These are phyloP conservation scores for Wickerhamiella domercqiae DNA, from an alignment of 805 yeast species.

Conservation along the genomic window DNA sequence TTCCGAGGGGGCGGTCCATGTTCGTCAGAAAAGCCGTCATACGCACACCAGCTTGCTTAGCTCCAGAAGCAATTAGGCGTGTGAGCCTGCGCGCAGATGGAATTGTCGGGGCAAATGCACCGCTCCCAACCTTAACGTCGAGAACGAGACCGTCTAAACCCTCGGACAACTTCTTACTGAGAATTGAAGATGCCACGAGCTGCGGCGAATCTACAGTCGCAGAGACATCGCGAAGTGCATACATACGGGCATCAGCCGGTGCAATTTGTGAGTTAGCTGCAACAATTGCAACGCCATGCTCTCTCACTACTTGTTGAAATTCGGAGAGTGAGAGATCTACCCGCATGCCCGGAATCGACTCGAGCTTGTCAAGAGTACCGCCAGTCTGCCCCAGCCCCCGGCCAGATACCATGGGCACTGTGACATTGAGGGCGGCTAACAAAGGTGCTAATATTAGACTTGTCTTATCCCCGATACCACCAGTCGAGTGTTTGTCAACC, in stretches of 20 bases:
- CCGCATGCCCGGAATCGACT: neutral
- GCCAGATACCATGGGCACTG: conserved; percentile 5
- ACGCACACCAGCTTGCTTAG: neutral
- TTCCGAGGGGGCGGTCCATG: conserved; percentile 4
- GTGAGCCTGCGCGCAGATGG: neutral
- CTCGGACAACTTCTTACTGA: conserved; percentile 3
- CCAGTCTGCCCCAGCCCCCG: conserved; percentile 4
- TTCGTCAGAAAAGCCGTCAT: neutral
- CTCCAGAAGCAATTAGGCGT: neutral
- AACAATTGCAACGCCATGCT: conserved; percentile 2
- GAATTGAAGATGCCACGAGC: conserved; percentile 3
- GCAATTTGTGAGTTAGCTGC: conserved; percentile 1
- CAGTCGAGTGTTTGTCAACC: conserved; percentile 6
- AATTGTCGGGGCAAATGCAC: conserved; percentile 3
- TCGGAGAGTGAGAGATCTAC: neutral
- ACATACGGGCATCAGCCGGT: conserved; percentile 2
- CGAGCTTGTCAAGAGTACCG: conserved; percentile 5
- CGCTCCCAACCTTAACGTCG: conserved; percentile 4
- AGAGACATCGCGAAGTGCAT: conserved; percentile 4
- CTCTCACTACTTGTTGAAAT: neutral
- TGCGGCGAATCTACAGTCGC: conserved; percentile 2
- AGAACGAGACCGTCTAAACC: conserved; percentile 3
- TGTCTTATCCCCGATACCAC: conserved; percentile 6
- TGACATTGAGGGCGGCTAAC: conserved; percentile 2
- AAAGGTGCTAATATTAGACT: conserved; percentile 3